These are phyloP conservation scores for Phytophthora boehmeriae DNA, from an alignment of 352 stramenopile genomes.

Conservation along the genomic window DNA sequence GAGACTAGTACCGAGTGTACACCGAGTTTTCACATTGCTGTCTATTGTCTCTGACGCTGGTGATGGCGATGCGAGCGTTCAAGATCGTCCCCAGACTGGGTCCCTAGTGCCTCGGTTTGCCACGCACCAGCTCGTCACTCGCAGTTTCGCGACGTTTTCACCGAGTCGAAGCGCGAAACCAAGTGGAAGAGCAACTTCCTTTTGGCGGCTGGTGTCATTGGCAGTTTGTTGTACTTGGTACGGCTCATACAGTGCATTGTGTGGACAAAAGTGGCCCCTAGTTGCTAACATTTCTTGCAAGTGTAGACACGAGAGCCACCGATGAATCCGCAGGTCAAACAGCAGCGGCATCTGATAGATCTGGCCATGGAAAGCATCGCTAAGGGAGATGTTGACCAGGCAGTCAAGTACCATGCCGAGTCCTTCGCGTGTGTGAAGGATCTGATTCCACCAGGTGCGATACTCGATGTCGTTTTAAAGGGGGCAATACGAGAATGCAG, in stretches of 20 bases:
- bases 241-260: too few species aligned
- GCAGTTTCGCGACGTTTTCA: neutral
- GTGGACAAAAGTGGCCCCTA: too few species aligned
- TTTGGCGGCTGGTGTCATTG: neutral
- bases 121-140: neutral
- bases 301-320: neutral
- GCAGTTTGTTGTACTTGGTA: constrained; percentile 6
- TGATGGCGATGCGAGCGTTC: too few species aligned
- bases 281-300: neutral
- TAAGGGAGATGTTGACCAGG: constrained; percentile 10
- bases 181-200: constrained; percentile 13
- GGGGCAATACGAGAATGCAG: constrained; percentile 1
- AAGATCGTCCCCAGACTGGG: too few species aligned
- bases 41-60: too few species aligned
- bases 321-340: neutral
- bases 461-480: too few species aligned
- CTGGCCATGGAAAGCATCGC: neutral
- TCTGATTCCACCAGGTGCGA: neutral
- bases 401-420: constrained; percentile 3
- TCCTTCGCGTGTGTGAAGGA: constrained; percentile 5
- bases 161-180: constrained; percentile 1
- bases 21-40: too few species aligned
- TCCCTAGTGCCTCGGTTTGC: neutral
- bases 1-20: too few species aligned
- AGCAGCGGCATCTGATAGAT: neutral